These are phyloP conservation scores for Parasitella parasitica DNA, from an alignment of 371 early-diverging fungal genomes.

Conservation along the genomic window DNA sequence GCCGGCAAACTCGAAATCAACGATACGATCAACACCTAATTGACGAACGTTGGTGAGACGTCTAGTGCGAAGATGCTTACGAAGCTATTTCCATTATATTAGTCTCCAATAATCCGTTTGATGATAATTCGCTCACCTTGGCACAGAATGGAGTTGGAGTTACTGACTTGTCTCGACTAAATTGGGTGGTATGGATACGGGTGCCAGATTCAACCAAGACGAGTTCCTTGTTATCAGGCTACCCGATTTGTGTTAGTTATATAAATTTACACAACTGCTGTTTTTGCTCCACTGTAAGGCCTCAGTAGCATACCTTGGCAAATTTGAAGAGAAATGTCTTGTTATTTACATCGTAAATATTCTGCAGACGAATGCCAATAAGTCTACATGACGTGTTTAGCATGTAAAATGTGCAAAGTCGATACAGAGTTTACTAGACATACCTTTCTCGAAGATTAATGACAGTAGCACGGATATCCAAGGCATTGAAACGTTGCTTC, in stretches of 20 bases:
- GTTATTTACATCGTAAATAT: slow-evolving; percentile 90
- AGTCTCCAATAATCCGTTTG: neutral
- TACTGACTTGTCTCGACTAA: slow-evolving; percentile 79
- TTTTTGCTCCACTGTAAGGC: too few species aligned
- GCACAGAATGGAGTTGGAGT: slow-evolving; percentile 88
- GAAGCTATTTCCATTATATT: slow-evolving; percentile 50
- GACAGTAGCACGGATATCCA: slow-evolving; percentile 86
- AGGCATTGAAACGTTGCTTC: slow-evolving; percentile 83
- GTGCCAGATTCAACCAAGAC: slow-evolving; percentile 93
- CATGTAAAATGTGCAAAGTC: neutral
- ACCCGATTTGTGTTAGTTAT: too few species aligned
- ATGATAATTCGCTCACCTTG: slow-evolving; percentile 53
- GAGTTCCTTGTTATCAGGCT: slow-evolving; percentile 86
- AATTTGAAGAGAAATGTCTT: slow-evolving; percentile 95
- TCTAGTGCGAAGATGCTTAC: slow-evolving; percentile 88
- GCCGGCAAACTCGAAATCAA: slow-evolving; percentile 90
- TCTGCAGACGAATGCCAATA: slow-evolving; percentile 88
- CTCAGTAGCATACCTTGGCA: slow-evolving; percentile 60
- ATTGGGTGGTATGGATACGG: slow-evolving; percentile 91
- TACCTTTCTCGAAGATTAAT: slow-evolving; percentile 69
- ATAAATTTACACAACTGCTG: too few species aligned
- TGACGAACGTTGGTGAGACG: slow-evolving; percentile 83
- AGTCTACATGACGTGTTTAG: slow-evolving; percentile 38
- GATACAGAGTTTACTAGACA: too few species aligned
- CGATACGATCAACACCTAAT: slow-evolving; percentile 89